A percentile compares a stretch with the other conserved stretches of the same genome.
Conservation (phyloP, 352 stramenopile species). For the Phytophthora palmivora region DNA sequence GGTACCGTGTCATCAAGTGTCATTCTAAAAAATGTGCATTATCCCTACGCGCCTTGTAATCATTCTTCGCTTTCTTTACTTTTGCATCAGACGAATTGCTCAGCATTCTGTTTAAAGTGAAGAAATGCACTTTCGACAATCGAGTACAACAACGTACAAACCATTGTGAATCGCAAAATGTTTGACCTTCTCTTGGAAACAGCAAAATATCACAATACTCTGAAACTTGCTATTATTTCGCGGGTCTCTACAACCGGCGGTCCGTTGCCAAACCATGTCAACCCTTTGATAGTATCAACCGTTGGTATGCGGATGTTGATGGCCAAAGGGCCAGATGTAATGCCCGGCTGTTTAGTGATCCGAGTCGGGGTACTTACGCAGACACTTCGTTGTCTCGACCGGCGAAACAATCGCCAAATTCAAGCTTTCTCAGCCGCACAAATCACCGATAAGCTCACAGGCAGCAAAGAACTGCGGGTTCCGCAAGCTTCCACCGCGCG, state of each 20-base stretch:
- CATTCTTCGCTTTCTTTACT: too few species aligned
- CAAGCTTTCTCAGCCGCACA: conserved; percentile 8
- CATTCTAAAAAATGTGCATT: too few species aligned
- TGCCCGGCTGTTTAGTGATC: not conserved
- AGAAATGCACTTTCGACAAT: too few species aligned
- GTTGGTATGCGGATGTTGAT: not conserved
- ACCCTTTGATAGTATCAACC: not conserved
- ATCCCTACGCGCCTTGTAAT: too few species aligned
- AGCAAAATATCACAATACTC: too few species aligned
- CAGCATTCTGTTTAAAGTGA: too few species aligned
- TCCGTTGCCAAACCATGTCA: conserved; percentile 1
- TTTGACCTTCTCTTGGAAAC: too few species aligned
- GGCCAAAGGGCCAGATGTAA: not conserved
- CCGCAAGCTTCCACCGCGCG: conserved; percentile 19
- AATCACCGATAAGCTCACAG: not conserved
- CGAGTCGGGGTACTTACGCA: not conserved
- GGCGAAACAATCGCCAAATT: conserved; percentile 9
- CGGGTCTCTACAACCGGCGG: not conserved
- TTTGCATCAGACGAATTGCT: too few species aligned
- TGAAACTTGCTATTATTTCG: too few species aligned
- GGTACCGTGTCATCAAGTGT: too few species aligned
- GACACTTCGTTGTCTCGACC: conserved; percentile 3
- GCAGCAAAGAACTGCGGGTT: conserved; percentile 33
- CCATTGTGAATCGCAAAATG: too few species aligned
- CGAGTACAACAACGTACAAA: too few species aligned